Evolutionary conservation across 768 basidiomycete species (phyloP).

Genomic region (Mycena chlorophos): DNA sequence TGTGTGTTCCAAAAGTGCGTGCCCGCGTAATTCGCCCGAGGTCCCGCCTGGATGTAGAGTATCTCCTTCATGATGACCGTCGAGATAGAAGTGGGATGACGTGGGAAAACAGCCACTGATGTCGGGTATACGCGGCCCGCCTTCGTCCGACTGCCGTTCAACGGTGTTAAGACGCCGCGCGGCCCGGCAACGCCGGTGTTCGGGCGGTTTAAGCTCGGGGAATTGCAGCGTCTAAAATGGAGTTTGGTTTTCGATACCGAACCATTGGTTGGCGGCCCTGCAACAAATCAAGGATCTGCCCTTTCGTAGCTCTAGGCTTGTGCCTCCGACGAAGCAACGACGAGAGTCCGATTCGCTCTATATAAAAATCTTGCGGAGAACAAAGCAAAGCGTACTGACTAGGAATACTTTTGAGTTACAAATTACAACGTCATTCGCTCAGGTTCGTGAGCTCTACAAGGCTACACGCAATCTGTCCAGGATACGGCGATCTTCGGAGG

Average conservation of each 20-base stretch:
- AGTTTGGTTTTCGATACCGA: slow-evolving; percentile 4
- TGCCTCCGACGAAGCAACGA: slow-evolving; percentile 24
- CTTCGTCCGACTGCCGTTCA: background rate
- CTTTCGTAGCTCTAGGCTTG: background rate
- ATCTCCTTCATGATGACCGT: slow-evolving; percentile 65
- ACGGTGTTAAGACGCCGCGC: background rate
- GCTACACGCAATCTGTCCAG: slow-evolving; percentile 56
- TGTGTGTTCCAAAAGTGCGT: slow-evolving; percentile 85
- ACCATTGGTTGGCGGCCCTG: too few relatives aligned
- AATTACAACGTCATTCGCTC: background rate
- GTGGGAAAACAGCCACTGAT: too few relatives aligned
- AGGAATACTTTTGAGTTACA: too few relatives aligned
- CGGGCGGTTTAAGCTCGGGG: slow-evolving; percentile 3
- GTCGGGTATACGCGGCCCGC: background rate
- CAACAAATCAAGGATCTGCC: too few relatives aligned
- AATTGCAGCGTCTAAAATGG: background rate
- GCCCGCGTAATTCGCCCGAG: slow-evolving; percentile 64
- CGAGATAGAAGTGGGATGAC: background rate
- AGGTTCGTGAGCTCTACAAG: slow-evolving; percentile 33
- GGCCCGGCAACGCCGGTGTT: background rate
- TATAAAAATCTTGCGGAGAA: background rate
- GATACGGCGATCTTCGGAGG: slow-evolving; percentile 60
- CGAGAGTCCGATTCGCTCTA: slow-evolving; percentile 14
- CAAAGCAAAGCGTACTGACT: too few relatives aligned
- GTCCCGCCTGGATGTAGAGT: slow-evolving; percentile 74